A percentile compares a stretch with the other conserved stretches of the same genome.
phyloP scores from a whole-genome alignment of 768 basidiomycete genomes.

The Boletus rubroflammeus region DNA sequence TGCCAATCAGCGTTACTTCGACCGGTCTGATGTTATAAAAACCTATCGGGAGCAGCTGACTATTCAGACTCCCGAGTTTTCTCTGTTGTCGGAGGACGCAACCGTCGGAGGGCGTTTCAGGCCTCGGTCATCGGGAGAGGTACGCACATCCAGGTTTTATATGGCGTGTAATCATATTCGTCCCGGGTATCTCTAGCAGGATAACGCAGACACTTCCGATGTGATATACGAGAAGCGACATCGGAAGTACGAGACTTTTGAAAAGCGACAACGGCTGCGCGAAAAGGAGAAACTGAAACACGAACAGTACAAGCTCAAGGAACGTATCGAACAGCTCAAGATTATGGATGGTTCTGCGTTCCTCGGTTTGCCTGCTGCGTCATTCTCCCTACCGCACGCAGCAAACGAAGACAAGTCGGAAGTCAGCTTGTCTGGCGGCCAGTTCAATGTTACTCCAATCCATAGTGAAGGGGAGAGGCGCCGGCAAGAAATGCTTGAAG shows the following conservation, averaged over 20 bases:
- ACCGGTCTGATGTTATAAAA: slow-evolving; percentile 70
- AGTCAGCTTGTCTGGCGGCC: slow-evolving; percentile 29
- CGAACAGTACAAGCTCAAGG: slow-evolving; percentile 88
- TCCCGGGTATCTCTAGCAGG: slow-evolving; percentile 33
- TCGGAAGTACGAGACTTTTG: slow-evolving; percentile 81
- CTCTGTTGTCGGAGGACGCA: slow-evolving; percentile 43
- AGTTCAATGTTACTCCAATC: slow-evolving; percentile 37
- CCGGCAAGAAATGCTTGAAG: slow-evolving; percentile 67
- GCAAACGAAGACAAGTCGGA: slow-evolving; percentile 27
- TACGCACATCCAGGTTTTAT: slow-evolving; percentile 37
- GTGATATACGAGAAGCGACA: slow-evolving; percentile 78
- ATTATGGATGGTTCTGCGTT: slow-evolving; percentile 72
- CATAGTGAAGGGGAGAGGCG: slow-evolving; percentile 70
- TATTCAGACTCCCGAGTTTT: slow-evolving; percentile 79
- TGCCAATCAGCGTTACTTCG: slow-evolving; percentile 72
- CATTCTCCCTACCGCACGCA: slow-evolving; percentile 44
- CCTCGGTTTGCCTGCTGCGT: slow-evolving; percentile 54
- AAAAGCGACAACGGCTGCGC: slow-evolving; percentile 78
- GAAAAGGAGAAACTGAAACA: slow-evolving; percentile 92
- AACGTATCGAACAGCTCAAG: slow-evolving; percentile 80
- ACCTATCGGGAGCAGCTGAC: slow-evolving; percentile 63
- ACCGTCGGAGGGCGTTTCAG: slow-evolving; percentile 67
- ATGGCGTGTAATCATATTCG: slow-evolving; percentile 7
- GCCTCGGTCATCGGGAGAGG: slow-evolving; percentile 66
- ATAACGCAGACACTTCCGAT: slow-evolving; percentile 69